Conservation (phyloP, 768 basidiomycete species). For the Austroboletus festivus region DNA sequence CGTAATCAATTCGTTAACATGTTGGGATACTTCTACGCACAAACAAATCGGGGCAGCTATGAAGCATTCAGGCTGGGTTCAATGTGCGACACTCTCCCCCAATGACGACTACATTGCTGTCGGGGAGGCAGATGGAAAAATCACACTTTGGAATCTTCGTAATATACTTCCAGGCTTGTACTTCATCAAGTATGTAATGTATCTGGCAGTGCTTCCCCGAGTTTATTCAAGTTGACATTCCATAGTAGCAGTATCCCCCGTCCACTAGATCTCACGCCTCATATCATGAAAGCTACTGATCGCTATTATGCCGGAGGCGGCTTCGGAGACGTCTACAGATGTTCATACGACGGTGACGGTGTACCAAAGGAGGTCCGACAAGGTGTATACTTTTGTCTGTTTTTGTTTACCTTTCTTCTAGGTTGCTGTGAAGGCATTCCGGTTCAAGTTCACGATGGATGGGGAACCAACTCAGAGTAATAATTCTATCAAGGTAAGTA, state of each 20-base stretch:
- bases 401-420: neutral
- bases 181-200: neutral
- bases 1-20: fast-evolving
- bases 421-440: neutral
- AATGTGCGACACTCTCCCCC: neutral
- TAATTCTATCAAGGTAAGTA: neutral
- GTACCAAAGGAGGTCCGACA: too few relatives aligned
- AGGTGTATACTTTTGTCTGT: too few relatives aligned
- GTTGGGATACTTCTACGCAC: slow-evolving; percentile 1
- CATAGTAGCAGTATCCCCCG: too few relatives aligned
- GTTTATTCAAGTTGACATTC: too few relatives aligned
- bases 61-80: neutral
- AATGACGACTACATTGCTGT: slow-evolving; percentile 1
- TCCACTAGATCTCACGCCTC: too few relatives aligned
- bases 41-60: neutral
- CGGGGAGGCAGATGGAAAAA: neutral
- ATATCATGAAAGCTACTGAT: neutral
- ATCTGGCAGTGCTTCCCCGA: too few relatives aligned
- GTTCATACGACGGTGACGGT: too few relatives aligned
- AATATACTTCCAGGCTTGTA: neutral
- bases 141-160: neutral
- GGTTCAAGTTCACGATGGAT: neutral
- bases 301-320: too few relatives aligned
- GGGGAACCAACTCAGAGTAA: neutral
- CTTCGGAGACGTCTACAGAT: too few relatives aligned